These are phyloP conservation scores for Gonapodya sp. DNA, from an alignment of 192 early-diverging fungal species.

Conservation along the genomic window DNA sequence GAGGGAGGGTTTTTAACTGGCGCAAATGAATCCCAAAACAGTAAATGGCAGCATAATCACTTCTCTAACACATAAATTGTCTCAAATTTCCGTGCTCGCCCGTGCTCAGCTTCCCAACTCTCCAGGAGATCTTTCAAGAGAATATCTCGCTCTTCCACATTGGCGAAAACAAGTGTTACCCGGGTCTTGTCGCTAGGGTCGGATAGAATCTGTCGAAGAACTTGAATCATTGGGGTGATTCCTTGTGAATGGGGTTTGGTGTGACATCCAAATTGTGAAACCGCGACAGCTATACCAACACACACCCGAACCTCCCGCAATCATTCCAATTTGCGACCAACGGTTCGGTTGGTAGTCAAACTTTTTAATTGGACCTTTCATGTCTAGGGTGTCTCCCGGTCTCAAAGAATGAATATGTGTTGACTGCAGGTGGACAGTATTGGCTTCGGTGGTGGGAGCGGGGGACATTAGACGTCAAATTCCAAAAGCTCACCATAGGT, in stretches of 20 bases:
- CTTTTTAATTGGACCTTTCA: conserved; percentile 76
- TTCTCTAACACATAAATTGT: too few relatives aligned
- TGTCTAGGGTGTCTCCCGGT: conserved; percentile 62
- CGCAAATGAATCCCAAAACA: conserved; percentile 54
- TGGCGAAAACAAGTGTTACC: conserved; percentile 62
- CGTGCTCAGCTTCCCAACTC: conserved; percentile 11
- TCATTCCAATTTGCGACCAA: conserved; percentile 60
- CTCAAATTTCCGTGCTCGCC: too few relatives aligned
- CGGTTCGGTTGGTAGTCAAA: conserved; percentile 59
- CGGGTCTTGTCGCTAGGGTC: conserved; percentile 61
- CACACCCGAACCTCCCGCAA: conserved; percentile 81
- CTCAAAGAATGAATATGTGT: conserved; percentile 49
- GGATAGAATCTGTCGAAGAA: conserved; percentile 50
- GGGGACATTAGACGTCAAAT: neutral
- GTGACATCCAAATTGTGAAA: neutral
- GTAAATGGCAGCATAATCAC: conserved; percentile 13
- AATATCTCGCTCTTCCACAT: conserved; percentile 37
- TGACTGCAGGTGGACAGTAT: conserved; percentile 58
- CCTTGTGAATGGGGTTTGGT: neutral
- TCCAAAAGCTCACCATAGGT: neutral
- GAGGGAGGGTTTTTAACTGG: conserved; percentile 46
- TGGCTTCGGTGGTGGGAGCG: conserved; percentile 42
- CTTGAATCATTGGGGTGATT: conserved; percentile 32
- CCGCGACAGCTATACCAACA: conserved; percentile 78
- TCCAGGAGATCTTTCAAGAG: neutral